Evolutionary conservation across 495 filamentous ascomycete species (phyloP), one percentile per base, ranked within the genome.

Genomic region (Mytilinidion resinicola): DNA sequence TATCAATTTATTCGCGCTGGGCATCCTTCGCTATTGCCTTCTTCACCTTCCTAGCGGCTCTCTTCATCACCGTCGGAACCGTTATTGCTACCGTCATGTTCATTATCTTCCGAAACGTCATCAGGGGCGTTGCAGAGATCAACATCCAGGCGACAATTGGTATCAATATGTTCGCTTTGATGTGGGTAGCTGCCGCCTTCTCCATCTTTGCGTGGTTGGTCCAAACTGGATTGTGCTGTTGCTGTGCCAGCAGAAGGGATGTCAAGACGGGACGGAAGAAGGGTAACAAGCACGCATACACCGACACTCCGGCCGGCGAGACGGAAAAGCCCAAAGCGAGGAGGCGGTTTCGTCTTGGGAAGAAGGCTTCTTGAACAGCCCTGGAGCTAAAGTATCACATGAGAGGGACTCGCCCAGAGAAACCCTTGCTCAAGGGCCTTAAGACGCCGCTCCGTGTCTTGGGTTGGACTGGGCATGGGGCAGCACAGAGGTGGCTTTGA

Each of bases 61-160:
- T 91, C 20, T 70, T 86, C 36, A 82, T 81, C n/a, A 79, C 85
- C 15, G 84, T 83, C 21, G 89, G 85, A 9, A 78, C 83, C 10
- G 79, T 86, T 15, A 80, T 95, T 30, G 90, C 85, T 11, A 93
- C 88, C 0, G 88, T 84, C 58, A 87, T 95, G 78, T 90, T 87
- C 64, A 65, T 84, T 35, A 85, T 91, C 48, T 90, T 96, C 74
- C 78, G 80, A 39, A 84, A 84, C 47, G 86, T 89, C 19, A 82
- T 93, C 62, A 68, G 70, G 33, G 71, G 79, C 72, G 73, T 80
- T 66, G 59, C 80, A 3, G 80, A 82, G 34, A 71, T 96, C 15
- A 93, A 95, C 66, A 92, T 96, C 62, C 68, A 74, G 8, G 88
- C 86, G 4, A 70, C 78, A 11, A 66, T 96, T 6, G 90, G 91